Percentiles rank a stretch among this genome's conserved stretches.
phyloP scores from a whole-genome alignment of 305 asterid genomes.

The Lippia alba region DNA sequence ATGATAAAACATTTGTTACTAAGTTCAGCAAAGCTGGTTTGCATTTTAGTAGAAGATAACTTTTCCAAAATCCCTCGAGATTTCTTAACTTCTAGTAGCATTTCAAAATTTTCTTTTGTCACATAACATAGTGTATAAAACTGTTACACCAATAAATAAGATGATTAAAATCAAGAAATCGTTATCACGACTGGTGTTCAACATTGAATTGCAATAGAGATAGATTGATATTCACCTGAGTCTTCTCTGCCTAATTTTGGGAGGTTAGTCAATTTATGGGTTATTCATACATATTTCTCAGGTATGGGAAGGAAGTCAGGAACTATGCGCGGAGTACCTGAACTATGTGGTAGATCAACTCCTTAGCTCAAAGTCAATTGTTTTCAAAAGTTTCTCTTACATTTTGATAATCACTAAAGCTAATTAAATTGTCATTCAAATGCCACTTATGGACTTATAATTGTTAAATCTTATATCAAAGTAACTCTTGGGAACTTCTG shows the following conservation, averaged over 20 bases:
- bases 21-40: too few species aligned
- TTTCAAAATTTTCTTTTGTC: neutral
- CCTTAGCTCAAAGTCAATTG: neutral
- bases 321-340: neutral
- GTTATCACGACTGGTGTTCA: neutral
- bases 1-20: neutral
- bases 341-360: neutral
- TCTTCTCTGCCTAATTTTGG: neutral
- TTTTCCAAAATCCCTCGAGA: neutral
- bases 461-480: slow-evolving; percentile 10
- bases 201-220: neutral
- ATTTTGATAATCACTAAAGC: neutral
- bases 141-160: slow-evolving; percentile 11
- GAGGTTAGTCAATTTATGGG: neutral
- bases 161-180: neutral
- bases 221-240: neutral
- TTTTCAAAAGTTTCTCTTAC: neutral
- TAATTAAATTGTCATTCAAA: neutral
- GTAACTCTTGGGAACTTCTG: neutral
- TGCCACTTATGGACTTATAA: neutral
- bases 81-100: neutral
- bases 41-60: neutral
- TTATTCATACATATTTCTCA: slow-evolving; percentile 16
- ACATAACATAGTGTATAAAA: neutral
- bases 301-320: neutral